Conservation (phyloP, 2,329 filamentous ascomycete species). For the Cladosporium sp. region DNA sequence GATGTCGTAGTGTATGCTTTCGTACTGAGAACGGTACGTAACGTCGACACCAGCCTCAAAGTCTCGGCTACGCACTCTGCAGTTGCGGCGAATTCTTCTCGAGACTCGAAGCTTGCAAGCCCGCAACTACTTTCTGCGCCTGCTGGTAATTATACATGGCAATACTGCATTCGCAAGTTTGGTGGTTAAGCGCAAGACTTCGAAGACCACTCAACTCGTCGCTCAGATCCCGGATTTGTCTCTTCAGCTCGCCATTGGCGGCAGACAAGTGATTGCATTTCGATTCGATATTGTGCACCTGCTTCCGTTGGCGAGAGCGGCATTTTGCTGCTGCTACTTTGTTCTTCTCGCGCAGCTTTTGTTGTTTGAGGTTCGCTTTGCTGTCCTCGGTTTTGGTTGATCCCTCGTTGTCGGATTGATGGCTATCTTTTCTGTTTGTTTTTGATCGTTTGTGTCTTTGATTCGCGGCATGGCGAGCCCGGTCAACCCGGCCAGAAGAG, state of each 20-base stretch:
- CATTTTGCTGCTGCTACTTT: conserved; percentile 9
- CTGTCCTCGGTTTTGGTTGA: not conserved
- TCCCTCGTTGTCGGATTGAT: not conserved
- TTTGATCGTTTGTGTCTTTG: conserved; percentile 1
- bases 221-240: not conserved
- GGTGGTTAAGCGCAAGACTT: not conserved
- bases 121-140: not conserved
- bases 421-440: not conserved
- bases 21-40: no score
- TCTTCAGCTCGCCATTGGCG: not conserved
- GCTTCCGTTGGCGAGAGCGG: not conserved
- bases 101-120: not conserved
- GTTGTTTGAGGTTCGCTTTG: not conserved
- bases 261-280: conserved; percentile 1
- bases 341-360: conserved; percentile 6
- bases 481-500: not conserved
- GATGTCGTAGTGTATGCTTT: no score
- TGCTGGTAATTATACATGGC: not conserved
- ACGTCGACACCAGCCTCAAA: no score
- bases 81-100: no score
- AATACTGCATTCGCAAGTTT: not conserved
- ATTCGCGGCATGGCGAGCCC: conserved; percentile 9
- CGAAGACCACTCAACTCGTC: not conserved
- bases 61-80: no score
- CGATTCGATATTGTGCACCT: not conserved